phyloP scores from a whole-genome alignment of 192 early-diverging fungal genomes.

The Pilaira anomala region DNA sequence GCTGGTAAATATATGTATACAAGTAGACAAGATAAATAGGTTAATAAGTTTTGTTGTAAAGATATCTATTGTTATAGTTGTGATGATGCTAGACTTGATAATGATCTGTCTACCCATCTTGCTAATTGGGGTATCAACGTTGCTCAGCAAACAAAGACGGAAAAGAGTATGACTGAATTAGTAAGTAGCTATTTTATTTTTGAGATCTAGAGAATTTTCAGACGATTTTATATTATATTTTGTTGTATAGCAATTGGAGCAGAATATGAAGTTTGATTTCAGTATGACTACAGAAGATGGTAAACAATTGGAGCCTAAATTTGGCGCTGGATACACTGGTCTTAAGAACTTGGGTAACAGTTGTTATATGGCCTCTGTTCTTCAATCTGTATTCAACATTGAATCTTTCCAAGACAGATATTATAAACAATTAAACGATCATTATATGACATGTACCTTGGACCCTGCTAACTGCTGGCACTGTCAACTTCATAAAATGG shows the following conservation, averaged over 20 bases:
- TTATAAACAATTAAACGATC: slow-evolving; percentile 35
- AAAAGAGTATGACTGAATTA: slow-evolving; percentile 89
- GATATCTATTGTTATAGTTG: slow-evolving; percentile 86
- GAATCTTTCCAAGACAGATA: slow-evolving; percentile 69
- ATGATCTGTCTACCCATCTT: slow-evolving; percentile 74
- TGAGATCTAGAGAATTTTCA: slow-evolving; percentile 1
- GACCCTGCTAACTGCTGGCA: slow-evolving; percentile 74
- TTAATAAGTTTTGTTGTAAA: slow-evolving; percentile 23
- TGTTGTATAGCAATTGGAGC: slow-evolving; percentile 79
- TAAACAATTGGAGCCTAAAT: slow-evolving; percentile 73
- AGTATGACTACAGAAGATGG: slow-evolving; percentile 97
- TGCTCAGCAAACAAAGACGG: slow-evolving; percentile 78
- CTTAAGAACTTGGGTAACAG: slow-evolving; percentile 95
- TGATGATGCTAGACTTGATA: slow-evolving; percentile 79
- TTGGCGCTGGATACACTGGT: slow-evolving; percentile 90
- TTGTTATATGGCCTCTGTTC: slow-evolving; percentile 95
- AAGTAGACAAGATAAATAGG: background rate
- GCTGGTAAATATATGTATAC: slow-evolving; percentile 56
- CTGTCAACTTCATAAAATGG: slow-evolving; percentile 92
- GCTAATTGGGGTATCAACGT: slow-evolving; percentile 89
- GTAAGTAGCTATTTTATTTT: slow-evolving; percentile 39
- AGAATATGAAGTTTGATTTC: slow-evolving; percentile 96
- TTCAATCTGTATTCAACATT: slow-evolving; percentile 86
- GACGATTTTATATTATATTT: background rate
- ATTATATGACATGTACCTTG: slow-evolving; percentile 47